These are phyloP conservation scores for Pseudogymnoascus sp. DNA, from an alignment of 2,329 filamentous ascomycete genomes.

Conservation along the genomic window DNA sequence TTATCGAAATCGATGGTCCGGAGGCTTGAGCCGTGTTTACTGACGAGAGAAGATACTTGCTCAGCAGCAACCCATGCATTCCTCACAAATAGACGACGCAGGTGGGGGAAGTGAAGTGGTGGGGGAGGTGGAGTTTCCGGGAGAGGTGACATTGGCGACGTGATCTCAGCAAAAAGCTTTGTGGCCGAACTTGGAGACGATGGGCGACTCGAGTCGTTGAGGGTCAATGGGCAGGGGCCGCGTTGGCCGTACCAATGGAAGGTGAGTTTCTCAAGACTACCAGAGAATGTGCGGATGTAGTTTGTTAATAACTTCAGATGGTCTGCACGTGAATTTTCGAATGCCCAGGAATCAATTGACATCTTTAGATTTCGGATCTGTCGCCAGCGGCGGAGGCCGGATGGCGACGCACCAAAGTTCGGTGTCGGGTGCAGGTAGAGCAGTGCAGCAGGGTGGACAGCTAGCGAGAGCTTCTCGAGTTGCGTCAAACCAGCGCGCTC, in stretches of 20 bases:
- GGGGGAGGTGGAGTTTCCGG: slow-evolving; percentile 44
- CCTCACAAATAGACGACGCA: slow-evolving; percentile 61
- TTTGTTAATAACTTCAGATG: slow-evolving; percentile 74
- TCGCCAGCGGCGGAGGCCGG: slow-evolving; percentile 63
- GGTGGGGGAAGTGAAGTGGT: slow-evolving; percentile 56
- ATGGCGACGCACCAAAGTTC: slow-evolving; percentile 67
- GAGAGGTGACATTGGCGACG: slow-evolving; percentile 55
- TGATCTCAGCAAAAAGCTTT: slow-evolving; percentile 58
- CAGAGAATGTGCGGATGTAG: slow-evolving; percentile 65
- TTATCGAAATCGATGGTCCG: slow-evolving; percentile 75
- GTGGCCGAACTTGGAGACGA: slow-evolving; percentile 51
- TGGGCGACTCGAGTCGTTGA: slow-evolving; percentile 30
- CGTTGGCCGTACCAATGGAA: slow-evolving; percentile 71
- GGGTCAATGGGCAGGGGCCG: slow-evolving; percentile 65
- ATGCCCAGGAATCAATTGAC: slow-evolving; percentile 63
- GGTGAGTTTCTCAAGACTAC: slow-evolving; percentile 57
- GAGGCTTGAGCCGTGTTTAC: slow-evolving; percentile 57
- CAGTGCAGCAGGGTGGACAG: slow-evolving; percentile 67
- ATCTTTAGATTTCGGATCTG: slow-evolving; percentile 70
- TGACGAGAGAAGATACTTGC: slow-evolving; percentile 63
- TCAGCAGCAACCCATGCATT: slow-evolving; percentile 64
- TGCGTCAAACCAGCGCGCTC: slow-evolving; percentile 61
- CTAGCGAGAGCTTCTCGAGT: slow-evolving; percentile 63
- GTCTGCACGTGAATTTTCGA: slow-evolving; percentile 51
- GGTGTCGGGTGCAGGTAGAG: slow-evolving; percentile 68